phyloP scores from a whole-genome alignment of 352 stramenopile species.

The Globisporangium paddicum region DNA sequence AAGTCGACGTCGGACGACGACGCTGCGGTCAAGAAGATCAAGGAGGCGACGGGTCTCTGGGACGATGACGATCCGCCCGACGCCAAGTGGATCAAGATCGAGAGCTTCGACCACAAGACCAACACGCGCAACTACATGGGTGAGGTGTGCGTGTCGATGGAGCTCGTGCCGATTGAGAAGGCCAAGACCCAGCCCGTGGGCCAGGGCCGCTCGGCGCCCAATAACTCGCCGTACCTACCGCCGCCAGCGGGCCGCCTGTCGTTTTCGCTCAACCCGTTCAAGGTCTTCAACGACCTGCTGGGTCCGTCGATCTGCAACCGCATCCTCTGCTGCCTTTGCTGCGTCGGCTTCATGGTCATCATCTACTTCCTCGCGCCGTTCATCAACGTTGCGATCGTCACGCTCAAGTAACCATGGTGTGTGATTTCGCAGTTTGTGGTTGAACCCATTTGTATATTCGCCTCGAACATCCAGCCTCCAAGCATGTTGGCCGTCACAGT shows the following conservation, averaged over 20 bases:
- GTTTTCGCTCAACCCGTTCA: slow-evolving; percentile 91
- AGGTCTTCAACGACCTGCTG: slow-evolving; percentile 83
- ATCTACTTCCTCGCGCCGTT: slow-evolving; percentile 85
- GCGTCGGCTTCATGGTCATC: slow-evolving; percentile 77
- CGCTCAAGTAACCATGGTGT: slow-evolving; percentile 34
- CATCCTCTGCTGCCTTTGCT: slow-evolving; percentile 84
- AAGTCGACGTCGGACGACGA: slow-evolving; percentile 73
- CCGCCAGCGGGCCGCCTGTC: slow-evolving; percentile 87
- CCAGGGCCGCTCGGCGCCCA: slow-evolving; percentile 84
- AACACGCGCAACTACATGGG: slow-evolving; percentile 81
- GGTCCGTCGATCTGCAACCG: slow-evolving; percentile 85
- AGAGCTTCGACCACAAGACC: slow-evolving; percentile 78
- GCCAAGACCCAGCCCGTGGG: slow-evolving; percentile 77
- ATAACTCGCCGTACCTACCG: slow-evolving; percentile 91
- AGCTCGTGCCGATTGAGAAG: slow-evolving; percentile 85
- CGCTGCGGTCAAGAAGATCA: slow-evolving; percentile 76
- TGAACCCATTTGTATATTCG: background rate
- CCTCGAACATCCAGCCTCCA: background rate
- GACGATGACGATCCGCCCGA: slow-evolving; percentile 78
- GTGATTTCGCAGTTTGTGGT: background rate
- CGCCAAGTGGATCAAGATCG: slow-evolving; percentile 81
- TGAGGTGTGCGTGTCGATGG: slow-evolving; percentile 82
- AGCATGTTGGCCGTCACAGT: background rate
- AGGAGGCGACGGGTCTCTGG: slow-evolving; percentile 81
- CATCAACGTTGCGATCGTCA: slow-evolving; percentile 79